phyloP scores from a whole-genome alignment of 192 early-diverging fungal genomes.

The Backusella tuberculispora region DNA sequence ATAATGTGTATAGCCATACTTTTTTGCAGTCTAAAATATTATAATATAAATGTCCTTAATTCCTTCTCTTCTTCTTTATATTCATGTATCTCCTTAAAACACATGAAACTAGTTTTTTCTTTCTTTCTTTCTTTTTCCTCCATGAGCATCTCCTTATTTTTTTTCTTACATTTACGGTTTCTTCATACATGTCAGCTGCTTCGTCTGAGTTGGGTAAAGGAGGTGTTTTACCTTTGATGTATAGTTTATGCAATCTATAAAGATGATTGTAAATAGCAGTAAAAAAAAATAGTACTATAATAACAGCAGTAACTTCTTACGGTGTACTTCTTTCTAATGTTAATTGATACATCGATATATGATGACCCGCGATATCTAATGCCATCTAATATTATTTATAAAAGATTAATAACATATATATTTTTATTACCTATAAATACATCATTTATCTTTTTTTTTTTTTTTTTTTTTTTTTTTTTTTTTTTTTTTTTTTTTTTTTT shows the following conservation, averaged over 20 bases:
- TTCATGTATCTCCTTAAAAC: background rate
- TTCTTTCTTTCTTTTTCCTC: background rate
- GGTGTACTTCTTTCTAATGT: slow-evolving; percentile 56
- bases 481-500: slow-evolving; percentile 27
- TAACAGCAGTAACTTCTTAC: slow-evolving; percentile 30
- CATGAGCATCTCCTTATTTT: background rate
- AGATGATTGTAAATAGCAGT: background rate
- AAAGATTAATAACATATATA: background rate
- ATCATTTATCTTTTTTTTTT: background rate
- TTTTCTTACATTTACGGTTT: slow-evolving; percentile 44
- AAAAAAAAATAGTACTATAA: too few relatives aligned
- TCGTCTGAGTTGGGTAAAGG: slow-evolving; percentile 44
- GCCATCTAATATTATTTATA: slow-evolving; percentile 31
- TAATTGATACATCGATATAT: slow-evolving; percentile 58
- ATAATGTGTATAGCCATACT: slow-evolving; percentile 55
- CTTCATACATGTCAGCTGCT: slow-evolving; percentile 57
- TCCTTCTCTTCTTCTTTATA: background rate
- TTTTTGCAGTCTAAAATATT: slow-evolving; percentile 33
- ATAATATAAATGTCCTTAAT: background rate
- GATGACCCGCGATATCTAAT: slow-evolving; percentile 51
- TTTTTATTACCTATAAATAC: too few relatives aligned
- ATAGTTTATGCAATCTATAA: slow-evolving; percentile 46
- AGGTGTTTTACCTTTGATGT: slow-evolving; percentile 33
- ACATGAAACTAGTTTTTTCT: background rate
- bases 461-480: background rate